Evolutionary conservation across 306 rosid genomes (phyloP), one percentile per base, ranked within the genome.

Genomic region (Cucumis cinereus): DNA sequence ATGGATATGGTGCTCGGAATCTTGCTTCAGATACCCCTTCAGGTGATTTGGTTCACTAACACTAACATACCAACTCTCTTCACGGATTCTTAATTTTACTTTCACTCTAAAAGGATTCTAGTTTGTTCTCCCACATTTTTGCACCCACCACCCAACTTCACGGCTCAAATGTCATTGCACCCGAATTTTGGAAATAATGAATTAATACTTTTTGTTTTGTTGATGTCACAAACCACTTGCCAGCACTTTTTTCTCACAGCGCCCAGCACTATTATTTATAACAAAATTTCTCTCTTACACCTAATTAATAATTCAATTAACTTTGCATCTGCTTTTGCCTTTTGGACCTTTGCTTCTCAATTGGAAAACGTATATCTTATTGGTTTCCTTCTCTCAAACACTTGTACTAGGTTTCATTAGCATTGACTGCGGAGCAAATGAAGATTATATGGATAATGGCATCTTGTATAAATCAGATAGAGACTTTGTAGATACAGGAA

Each of bases 361-460:
- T 66, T 43, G 23, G 20, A 22, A 50, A 72, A 10, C 16, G 45
- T 10, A 50, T 28, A 72, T 72, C 43, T 72, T 72, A 72, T 50
- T 50, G 40, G 26, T 23, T 70, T 71, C 75, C 43, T 71, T 28
- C 76, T 10, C 76, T 50, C 24, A 74, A 74, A 74, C 24, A n/a
- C 20, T n/a, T 52, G 47, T 73, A 71, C 33, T 38, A 86, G 90
- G 86, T 43, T 81, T 73, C 73, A 67, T 87, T n/a, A 85, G 83
- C 76, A 80, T 85, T 23, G 85, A 85, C 52, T 83, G 85, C 53
- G 85, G 85, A 2, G 52, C 74, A 22, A 19, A 40, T 8, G 63
- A 61, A 41, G 77, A 76, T 24, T 74, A 62, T 8, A 10, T 1
- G 14, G 86, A 81, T 56, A 20, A 1, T 2, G 30, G 66, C 8